Evolutionary conservation across 257 asterid species (phyloP).

Genomic region (Lithospermum erythrorhizon): DNA sequence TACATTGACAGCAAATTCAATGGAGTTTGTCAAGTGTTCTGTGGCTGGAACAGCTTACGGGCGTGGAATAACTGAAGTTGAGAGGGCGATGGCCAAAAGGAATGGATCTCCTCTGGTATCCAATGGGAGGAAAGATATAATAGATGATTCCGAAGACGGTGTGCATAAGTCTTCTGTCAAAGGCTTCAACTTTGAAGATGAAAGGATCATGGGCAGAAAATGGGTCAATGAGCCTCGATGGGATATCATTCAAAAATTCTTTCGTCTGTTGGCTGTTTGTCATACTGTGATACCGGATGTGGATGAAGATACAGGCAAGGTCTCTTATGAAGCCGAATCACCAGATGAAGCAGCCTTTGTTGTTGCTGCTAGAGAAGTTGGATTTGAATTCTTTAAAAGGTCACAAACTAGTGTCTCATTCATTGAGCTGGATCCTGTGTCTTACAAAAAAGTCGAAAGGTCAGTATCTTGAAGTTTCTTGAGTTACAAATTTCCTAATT

Average conservation of each 20-base stretch:
- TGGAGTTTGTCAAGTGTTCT: slow-evolving; percentile 94
- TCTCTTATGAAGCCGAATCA: slow-evolving; percentile 86
- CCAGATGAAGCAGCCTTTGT: slow-evolving; percentile 98
- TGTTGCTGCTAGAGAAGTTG: slow-evolving; percentile 84
- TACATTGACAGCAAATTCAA: slow-evolving; percentile 79
- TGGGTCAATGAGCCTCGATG: slow-evolving; percentile 55
- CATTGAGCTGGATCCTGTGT: slow-evolving; percentile 45
- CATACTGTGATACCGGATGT: slow-evolving; percentile 92
- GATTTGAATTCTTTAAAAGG: slow-evolving; percentile 76
- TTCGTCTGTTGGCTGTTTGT: slow-evolving; percentile 70
- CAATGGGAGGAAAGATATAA: slow-evolving; percentile 20
- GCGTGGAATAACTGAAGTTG: slow-evolving; percentile 72
- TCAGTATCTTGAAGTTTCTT: slow-evolving; percentile 20
- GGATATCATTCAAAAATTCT: slow-evolving; percentile 60
- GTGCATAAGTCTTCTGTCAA: slow-evolving; percentile 37
- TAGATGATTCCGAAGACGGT: slow-evolving; percentile 16
- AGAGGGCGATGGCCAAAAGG: slow-evolving; percentile 68
- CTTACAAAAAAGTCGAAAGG: slow-evolving; percentile 64
- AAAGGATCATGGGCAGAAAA: slow-evolving; percentile 47
- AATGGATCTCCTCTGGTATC: slow-evolving; percentile 40
- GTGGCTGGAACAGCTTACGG: slow-evolving; percentile 88
- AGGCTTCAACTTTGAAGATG: slow-evolving; percentile 84
- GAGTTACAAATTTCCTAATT: too few species aligned
- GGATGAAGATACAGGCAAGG: slow-evolving; percentile 49
- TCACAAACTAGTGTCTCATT: slow-evolving; percentile 60